These are phyloP conservation scores for Inonotus hispidus DNA, from an alignment of 1,284 basidiomycete genomes.

Conservation along the genomic window DNA sequence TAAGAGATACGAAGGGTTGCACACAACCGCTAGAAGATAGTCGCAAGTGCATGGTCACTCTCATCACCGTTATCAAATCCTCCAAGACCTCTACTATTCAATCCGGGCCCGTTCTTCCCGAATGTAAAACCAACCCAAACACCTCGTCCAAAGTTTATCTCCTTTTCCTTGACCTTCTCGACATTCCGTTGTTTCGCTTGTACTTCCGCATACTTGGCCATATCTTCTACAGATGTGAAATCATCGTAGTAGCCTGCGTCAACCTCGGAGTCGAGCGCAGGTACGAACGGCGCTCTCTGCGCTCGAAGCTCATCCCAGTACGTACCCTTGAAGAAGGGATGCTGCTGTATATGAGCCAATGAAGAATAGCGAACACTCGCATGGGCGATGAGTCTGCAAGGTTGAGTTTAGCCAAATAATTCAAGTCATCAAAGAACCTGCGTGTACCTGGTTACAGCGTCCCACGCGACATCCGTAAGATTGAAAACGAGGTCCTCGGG, in stretches of 20 bases:
- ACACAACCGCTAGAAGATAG: slow-evolving; percentile 48
- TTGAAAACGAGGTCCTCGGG: slow-evolving; percentile 98
- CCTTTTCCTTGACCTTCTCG: slow-evolving; percentile 85
- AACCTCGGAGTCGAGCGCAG: slow-evolving; percentile 89
- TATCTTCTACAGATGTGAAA: slow-evolving; percentile 88
- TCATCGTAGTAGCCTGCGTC: slow-evolving; percentile 99
- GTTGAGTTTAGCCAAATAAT: background rate
- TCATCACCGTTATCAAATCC: slow-evolving; percentile 31
- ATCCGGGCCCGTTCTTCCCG: slow-evolving; percentile 75
- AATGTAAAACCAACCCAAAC: slow-evolving; percentile 99
- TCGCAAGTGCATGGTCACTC: slow-evolving; percentile 49
- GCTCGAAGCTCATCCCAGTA: slow-evolving; percentile 78
- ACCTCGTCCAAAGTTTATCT: slow-evolving; percentile 67
- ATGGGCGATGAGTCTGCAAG: slow-evolving; percentile 51
- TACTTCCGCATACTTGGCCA: slow-evolving; percentile 98
- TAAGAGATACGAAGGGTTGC: background rate
- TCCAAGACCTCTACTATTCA: slow-evolving; percentile 28
- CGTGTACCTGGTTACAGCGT: slow-evolving; percentile 80
- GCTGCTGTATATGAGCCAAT: slow-evolving; percentile 66
- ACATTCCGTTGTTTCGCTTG: slow-evolving; percentile 97
- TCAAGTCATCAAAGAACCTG: background rate
- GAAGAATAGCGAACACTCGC: slow-evolving; percentile 76
- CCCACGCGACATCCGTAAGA: slow-evolving; percentile 91
- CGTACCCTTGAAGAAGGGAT: slow-evolving; percentile 81
- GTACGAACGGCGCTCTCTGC: slow-evolving; percentile 89